Base-by-base conservation (phyloP, 331 rosid species). In the Acacia concinna region DNA sequence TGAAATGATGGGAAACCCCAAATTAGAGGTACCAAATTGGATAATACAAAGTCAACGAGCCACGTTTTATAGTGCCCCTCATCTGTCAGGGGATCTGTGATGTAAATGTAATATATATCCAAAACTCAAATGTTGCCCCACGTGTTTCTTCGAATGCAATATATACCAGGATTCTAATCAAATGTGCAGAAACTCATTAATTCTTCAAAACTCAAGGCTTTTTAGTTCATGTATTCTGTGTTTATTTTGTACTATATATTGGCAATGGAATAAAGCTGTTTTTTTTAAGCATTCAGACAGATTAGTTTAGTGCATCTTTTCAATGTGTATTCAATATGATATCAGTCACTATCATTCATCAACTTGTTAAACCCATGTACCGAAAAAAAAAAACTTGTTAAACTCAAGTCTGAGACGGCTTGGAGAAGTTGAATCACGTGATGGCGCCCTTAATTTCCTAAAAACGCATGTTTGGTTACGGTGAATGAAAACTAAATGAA, bases 1-100 rank as follows among this genome's bases (percentile, higher is more conserved):
- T 21, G 63, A 44, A 51, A 31, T 74, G 32, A 60, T 40, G 52
- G 21, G 10, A 80, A 78, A 46, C 20, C 66, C 84, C 85, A 86
- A 71, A 63, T 38, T 54, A 74, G 52, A 41, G 34, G 32, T 38
- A 23, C 32, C 66, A 67, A 78, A 78, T 67, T 65, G 57, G 76
- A 68, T 57, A 3, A 2, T 68, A 69, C 34, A 41, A 79, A 75
- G 79, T 80, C 86, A 78, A 74, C 69, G 3, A 41, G 12, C 69
- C 70, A 74, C 74, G 46, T 67, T 52, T 47, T 2, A 34, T 52
- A 72, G 59, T 73, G 79, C 59, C 56, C 13, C 21, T 15, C 57
- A 41, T 31, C 76, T 30, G 3, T 43, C 8, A 0, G 28, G 27
- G 15, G 70, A 37, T 15, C 20, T 27, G 40, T 75, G 51, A 21